Conservation (phyloP, 2,329 filamentous ascomycete genomes). For the Cytospora mali region DNA sequence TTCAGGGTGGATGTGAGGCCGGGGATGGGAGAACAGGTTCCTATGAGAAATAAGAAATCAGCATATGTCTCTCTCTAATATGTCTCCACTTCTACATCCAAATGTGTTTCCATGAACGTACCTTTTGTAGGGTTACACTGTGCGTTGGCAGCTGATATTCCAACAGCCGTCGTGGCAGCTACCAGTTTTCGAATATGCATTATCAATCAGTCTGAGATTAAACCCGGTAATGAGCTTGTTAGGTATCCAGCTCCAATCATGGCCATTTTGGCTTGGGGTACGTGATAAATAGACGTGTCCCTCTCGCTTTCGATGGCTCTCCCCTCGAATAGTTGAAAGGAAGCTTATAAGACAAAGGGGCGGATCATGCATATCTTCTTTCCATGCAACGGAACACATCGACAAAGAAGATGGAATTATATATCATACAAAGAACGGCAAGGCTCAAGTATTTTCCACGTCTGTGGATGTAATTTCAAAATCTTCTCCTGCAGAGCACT, state of each 20-base stretch:
- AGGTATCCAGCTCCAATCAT: neutral
- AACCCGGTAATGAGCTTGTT: neutral
- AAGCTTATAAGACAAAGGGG: constrained; percentile 5
- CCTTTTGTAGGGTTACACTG: constrained; percentile 13
- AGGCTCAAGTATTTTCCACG: neutral
- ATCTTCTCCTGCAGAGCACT: too few relatives aligned
- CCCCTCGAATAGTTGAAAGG: constrained; percentile 3
- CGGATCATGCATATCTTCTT: neutral
- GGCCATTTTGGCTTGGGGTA: neutral
- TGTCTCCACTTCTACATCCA: neutral
- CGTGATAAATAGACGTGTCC: neutral
- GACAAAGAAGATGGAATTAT: neutral
- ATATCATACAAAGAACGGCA: constrained; percentile 5
- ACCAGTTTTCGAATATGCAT: constrained; percentile 2
- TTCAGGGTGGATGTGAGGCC: neutral
- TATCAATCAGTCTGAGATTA: neutral
- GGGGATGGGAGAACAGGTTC: constrained; percentile 7
- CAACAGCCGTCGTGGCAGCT: constrained; percentile 3
- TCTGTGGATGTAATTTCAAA: constrained; percentile 3
- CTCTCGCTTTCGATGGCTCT: neutral
- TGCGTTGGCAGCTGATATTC: constrained; percentile 4
- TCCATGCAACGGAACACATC: neutral
- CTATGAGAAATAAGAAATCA: neutral
- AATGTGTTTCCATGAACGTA: neutral
- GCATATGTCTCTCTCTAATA: neutral